These are phyloP conservation scores for Ophiostoma montium DNA, from an alignment of 2,329 filamentous ascomycete genomes.

Conservation along the genomic window DNA sequence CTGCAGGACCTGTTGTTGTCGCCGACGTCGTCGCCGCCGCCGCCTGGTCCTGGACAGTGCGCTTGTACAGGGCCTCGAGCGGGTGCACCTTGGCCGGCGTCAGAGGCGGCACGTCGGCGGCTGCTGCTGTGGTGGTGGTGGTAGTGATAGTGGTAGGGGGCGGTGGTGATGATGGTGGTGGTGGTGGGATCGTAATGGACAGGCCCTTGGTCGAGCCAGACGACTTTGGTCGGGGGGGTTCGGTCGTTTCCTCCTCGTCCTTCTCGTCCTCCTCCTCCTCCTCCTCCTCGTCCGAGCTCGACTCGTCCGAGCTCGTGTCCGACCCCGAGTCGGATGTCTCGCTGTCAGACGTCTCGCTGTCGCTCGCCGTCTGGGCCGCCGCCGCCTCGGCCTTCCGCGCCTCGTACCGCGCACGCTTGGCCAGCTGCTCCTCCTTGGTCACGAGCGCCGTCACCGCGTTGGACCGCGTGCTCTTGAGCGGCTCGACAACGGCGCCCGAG, in stretches of 20 bases:
- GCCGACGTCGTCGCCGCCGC: constrained; percentile 18
- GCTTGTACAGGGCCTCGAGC: constrained; percentile 85
- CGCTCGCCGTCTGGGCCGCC: neutral
- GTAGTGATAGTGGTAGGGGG: too few relatives aligned
- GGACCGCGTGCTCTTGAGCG: constrained; percentile 22
- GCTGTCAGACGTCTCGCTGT: constrained; percentile 13
- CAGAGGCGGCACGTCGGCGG: constrained; percentile 16
- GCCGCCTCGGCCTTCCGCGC: constrained; percentile 8
- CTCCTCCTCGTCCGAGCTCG: constrained; percentile 10
- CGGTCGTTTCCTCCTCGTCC: constrained; percentile 4
- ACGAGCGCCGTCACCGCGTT: constrained; percentile 13
- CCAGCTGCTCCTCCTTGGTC: constrained; percentile 13
- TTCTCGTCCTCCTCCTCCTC: constrained; percentile 10
- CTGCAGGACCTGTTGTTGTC: too few relatives aligned
- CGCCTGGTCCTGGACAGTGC: constrained; percentile 21
- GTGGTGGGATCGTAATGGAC: constrained; percentile 39
- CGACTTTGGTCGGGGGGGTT: constrained; percentile 30
- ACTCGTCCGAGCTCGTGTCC: constrained; percentile 8
- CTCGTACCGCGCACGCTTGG: constrained; percentile 9
- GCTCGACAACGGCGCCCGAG: constrained; percentile 57
- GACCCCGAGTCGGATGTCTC: neutral
- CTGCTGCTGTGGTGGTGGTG: constrained; percentile 9
- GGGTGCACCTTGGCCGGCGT: constrained; percentile 51
- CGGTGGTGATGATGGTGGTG: too few relatives aligned
- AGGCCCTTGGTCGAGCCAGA: constrained; percentile 35